phyloP scores from a whole-genome alignment of 768 basidiomycete genomes.

The Butyriboletus loyo region DNA sequence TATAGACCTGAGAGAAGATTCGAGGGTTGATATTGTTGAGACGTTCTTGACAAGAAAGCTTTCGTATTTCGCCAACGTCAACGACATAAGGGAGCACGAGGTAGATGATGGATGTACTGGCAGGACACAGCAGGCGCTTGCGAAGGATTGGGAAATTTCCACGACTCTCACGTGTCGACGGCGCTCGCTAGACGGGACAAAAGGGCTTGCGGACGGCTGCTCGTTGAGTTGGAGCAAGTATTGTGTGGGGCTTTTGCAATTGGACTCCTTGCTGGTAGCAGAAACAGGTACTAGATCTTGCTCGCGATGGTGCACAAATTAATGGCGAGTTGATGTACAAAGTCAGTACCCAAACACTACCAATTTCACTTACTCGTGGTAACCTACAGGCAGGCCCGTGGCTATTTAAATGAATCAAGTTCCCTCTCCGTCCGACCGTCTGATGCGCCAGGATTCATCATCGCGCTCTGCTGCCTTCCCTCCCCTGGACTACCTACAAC shows the following conservation, averaged over 20 bases:
- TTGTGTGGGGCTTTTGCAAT: background rate
- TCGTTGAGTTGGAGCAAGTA: background rate
- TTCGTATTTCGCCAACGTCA: conserved; percentile 71
- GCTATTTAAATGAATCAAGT: conserved; percentile 4
- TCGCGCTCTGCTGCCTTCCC: conserved; percentile 22
- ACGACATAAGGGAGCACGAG: conserved; percentile 45
- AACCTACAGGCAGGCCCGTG: background rate
- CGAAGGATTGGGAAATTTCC: conserved; percentile 4
- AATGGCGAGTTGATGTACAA: conserved; percentile 23
- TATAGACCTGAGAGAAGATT: conserved; percentile 82
- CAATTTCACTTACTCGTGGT: conserved; percentile 16
- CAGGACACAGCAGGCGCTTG: background rate
- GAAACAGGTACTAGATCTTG: background rate
- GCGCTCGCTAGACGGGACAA: background rate
- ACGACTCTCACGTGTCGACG: conserved; percentile 2
- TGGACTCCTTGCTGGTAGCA: no score
- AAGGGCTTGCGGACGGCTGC: background rate
- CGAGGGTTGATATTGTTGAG: conserved; percentile 80
- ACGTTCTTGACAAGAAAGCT: conserved; percentile 81
- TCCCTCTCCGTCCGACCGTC: conserved; percentile 3
- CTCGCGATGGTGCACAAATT: background rate
- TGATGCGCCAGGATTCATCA: conserved; percentile 25
- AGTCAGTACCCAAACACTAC: conserved; percentile 22
- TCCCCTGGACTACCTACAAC: conserved; percentile 53
- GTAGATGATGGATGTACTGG: background rate